Evolutionary conservation across 2,329 filamentous ascomycete species (phyloP).

Genomic region (Torrubiellomyces zombiae): DNA sequence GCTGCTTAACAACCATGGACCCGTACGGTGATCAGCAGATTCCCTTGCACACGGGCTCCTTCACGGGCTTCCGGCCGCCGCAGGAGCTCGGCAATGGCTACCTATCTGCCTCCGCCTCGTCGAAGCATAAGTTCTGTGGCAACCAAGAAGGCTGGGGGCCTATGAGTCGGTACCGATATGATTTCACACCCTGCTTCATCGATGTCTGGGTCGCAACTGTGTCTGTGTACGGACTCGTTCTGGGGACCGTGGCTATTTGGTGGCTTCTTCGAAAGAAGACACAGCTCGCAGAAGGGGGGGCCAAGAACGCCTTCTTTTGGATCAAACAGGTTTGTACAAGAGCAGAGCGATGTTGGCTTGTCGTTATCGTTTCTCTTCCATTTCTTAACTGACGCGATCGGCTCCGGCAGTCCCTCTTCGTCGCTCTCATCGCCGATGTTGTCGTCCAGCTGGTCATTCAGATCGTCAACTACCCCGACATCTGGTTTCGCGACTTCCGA

Average conservation of each 20-base stretch:
- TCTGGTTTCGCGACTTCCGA: slow-evolving; percentile 69
- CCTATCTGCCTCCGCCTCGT: slow-evolving; percentile 31
- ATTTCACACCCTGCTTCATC: slow-evolving; percentile 95
- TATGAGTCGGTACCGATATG: slow-evolving; percentile 69
- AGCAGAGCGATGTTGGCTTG: neutral
- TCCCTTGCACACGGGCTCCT: slow-evolving; percentile 40
- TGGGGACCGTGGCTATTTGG: slow-evolving; percentile 63
- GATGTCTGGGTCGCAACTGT: slow-evolving; percentile 75
- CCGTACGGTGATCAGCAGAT: slow-evolving; percentile 24
- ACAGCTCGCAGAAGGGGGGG: slow-evolving; percentile 35
- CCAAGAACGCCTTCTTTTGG: slow-evolving; percentile 87
- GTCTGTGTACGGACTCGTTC: slow-evolving; percentile 61
- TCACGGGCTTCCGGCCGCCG: slow-evolving; percentile 38
- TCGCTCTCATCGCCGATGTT: slow-evolving; percentile 49
- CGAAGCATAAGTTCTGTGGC: slow-evolving; percentile 62
- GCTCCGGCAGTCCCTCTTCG: slow-evolving; percentile 32
- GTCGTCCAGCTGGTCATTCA: slow-evolving; percentile 61
- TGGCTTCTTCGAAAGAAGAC: slow-evolving; percentile 58
- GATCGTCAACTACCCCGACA: slow-evolving; percentile 47
- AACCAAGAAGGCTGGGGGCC: slow-evolving; percentile 94
- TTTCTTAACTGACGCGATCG: neutral
- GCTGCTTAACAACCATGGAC: slow-evolving; percentile 12
- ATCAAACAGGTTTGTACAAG: slow-evolving; percentile 71
- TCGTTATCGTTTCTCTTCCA: neutral
- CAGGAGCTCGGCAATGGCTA: slow-evolving; percentile 40